Percentiles rank a stretch among this genome's conserved stretches.
Conservation (phyloP, 352 stramenopile genomes). For the Peronospora farinosa region DNA sequence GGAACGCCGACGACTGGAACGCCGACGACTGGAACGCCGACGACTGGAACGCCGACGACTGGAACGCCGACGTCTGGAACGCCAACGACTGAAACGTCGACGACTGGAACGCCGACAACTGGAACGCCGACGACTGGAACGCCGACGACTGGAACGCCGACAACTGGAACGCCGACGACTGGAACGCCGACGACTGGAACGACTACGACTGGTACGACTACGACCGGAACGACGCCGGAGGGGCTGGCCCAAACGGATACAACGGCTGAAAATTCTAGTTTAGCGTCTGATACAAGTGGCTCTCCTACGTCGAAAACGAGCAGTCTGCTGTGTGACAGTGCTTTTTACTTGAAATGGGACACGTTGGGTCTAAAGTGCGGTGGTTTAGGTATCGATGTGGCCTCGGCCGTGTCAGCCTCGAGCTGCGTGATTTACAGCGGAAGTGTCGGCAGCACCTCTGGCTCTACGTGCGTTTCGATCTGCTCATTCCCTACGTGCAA, state of each 20-base stretch:
- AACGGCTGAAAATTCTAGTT: constrained; percentile 15
- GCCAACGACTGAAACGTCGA: constrained; percentile 10
- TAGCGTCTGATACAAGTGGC: constrained; percentile 7
- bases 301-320: constrained; percentile 25
- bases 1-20: constrained; percentile 1
- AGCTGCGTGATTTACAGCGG: constrained; percentile 79
- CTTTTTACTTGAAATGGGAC: constrained; percentile 75
- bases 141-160: not conserved
- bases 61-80: too few relatives aligned
- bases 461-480: constrained; percentile 68
- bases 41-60: too few relatives aligned
- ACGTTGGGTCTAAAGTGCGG: constrained; percentile 60
- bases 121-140: too few relatives aligned
- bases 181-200: not conserved
- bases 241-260: constrained; percentile 11
- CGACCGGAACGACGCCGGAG: constrained; percentile 10
- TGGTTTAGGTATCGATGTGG: constrained; percentile 39
- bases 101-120: constrained; percentile 6
- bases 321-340: constrained; percentile 60
- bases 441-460: constrained; percentile 34
- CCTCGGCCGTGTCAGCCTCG: constrained; percentile 38
- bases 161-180: constrained; percentile 15
- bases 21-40: constrained; percentile 15
- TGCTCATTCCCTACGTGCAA: constrained; percentile 71
- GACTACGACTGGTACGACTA: too few relatives aligned